These are phyloP conservation scores for Poa annua DNA, from an alignment of 176 grass and related monocot species.

Conservation along the genomic window DNA sequence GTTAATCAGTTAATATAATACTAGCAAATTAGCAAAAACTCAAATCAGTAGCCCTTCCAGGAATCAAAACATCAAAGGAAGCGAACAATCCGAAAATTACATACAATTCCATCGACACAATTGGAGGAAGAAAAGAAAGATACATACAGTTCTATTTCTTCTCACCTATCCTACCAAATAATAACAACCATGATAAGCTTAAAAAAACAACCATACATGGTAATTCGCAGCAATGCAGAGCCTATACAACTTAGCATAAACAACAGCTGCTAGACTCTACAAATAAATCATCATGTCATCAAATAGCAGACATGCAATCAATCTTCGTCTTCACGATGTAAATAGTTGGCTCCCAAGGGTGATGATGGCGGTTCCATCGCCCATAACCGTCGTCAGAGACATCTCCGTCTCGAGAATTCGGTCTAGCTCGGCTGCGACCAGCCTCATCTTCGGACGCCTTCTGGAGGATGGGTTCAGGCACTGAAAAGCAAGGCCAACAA, in stretches of 20 bases:
- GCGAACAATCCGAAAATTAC: constrained; percentile 37
- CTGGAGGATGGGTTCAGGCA: constrained; percentile 75
- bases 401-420: constrained; percentile 88
- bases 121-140: constrained; percentile 46
- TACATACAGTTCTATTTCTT: constrained; percentile 48
- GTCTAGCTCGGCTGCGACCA: constrained; percentile 67
- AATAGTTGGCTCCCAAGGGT: constrained; percentile 97
- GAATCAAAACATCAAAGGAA: constrained; percentile 14
- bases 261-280: constrained; percentile 48
- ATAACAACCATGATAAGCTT: constrained; percentile 58
- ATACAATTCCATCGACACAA: constrained; percentile 46
- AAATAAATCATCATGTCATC: constrained; percentile 59
- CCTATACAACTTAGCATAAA: constrained; percentile 50
- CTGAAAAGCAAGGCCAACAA: constrained; percentile 66
- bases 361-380: constrained; percentile 85
- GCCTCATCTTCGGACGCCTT: constrained; percentile 72
- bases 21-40: background rate
- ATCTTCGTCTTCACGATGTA: constrained; percentile 54
- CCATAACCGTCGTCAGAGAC: constrained; percentile 89
- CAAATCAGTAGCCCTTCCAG: constrained; percentile 16
- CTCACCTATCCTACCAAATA: constrained; percentile 48
- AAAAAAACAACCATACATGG: constrained; percentile 59
- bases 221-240: constrained; percentile 46
- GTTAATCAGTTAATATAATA: background rate
- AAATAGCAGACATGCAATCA: constrained; percentile 67